These are phyloP conservation scores for Hyaloscypha bicolor DNA, from an alignment of 495 filamentous ascomycete genomes.

Conservation along the genomic window DNA sequence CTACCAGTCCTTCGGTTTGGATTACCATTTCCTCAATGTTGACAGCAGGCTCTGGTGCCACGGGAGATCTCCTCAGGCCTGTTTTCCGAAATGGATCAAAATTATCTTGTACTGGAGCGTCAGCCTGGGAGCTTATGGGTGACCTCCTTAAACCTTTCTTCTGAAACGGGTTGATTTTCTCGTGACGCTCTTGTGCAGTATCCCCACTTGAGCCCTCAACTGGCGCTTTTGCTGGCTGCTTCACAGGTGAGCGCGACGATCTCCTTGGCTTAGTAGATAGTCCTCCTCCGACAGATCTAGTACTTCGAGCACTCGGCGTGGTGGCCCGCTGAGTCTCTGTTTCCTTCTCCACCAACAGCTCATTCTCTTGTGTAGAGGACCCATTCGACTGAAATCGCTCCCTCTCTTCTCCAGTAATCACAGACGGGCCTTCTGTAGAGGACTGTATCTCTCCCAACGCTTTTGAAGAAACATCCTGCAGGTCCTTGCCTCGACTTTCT, in stretches of 20 bases:
- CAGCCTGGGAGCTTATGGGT: slow-evolving; percentile 9
- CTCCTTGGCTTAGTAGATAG: slow-evolving; percentile 29
- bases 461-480: slow-evolving; percentile 30
- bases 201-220: neutral
- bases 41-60: neutral
- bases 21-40: neutral
- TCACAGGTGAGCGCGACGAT: slow-evolving; percentile 28
- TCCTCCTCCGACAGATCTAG: slow-evolving; percentile 14
- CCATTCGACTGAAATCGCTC: slow-evolving; percentile 3
- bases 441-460: slow-evolving; percentile 20
- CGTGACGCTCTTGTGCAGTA: slow-evolving; percentile 2
- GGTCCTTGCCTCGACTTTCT: slow-evolving; percentile 21
- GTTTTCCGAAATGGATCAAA: slow-evolving; percentile 1
- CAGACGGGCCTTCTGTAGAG: neutral
- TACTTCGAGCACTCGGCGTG: slow-evolving; percentile 7
- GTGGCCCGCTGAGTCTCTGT: neutral
- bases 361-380: slow-evolving; percentile 25
- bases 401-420: slow-evolving; percentile 6
- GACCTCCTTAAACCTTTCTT: slow-evolving; percentile 29
- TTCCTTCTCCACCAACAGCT: slow-evolving; percentile 3
- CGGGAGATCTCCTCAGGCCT: slow-evolving; percentile 11
- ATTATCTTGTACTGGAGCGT: neutral
- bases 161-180: slow-evolving; percentile 27
- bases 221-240: slow-evolving; percentile 12
- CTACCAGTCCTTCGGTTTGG: neutral